A percentile compares a stretch with the other conserved stretches of the same genome.
These are phyloP conservation scores for Piromyces finnis DNA, from an alignment of 192 early-diverging fungal genomes.

Conservation along the genomic window DNA sequence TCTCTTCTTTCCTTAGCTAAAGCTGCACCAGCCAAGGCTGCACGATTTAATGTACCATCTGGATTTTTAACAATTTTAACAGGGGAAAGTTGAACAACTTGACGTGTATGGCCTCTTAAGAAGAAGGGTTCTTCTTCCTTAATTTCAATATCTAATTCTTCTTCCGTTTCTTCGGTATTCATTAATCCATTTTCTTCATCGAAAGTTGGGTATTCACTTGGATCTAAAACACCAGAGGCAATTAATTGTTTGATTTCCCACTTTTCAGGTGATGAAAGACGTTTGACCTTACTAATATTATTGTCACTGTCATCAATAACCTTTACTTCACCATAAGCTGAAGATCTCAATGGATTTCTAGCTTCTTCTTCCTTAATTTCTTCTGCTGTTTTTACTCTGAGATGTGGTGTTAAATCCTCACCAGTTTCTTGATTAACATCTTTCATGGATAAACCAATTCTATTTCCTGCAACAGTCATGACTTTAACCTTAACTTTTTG, in stretches of 20 bases:
- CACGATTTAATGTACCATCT: conserved; percentile 89
- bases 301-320: conserved; percentile 17
- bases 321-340: conserved; percentile 14
- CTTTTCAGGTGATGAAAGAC: conserved; percentile 82
- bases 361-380: conserved; percentile 38
- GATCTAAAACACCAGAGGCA: conserved; percentile 75
- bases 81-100: conserved; percentile 70
- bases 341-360: conserved; percentile 49
- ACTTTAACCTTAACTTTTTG: conserved; percentile 87
- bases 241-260: conserved; percentile 98
- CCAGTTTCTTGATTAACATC: conserved; percentile 92
- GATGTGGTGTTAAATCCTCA: conserved; percentile 64
- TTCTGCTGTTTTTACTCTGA: conserved; percentile 43
- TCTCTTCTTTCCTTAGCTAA: conserved; percentile 89
- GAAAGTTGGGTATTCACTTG: conserved; percentile 66
- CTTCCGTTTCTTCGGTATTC: conserved; percentile 73
- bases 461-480: conserved; percentile 66
- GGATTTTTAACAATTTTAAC: conserved; percentile 97
- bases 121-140: conserved; percentile 88
- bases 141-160: conserved; percentile 94
- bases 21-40: conserved; percentile 78
- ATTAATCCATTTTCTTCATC: conserved; percentile 75
- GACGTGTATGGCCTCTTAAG: conserved; percentile 76
- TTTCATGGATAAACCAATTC: conserved; percentile 80
- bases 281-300: conserved; percentile 26